Conservation (phyloP, 257 asterid species). For the Primulina tabacum region DNA sequence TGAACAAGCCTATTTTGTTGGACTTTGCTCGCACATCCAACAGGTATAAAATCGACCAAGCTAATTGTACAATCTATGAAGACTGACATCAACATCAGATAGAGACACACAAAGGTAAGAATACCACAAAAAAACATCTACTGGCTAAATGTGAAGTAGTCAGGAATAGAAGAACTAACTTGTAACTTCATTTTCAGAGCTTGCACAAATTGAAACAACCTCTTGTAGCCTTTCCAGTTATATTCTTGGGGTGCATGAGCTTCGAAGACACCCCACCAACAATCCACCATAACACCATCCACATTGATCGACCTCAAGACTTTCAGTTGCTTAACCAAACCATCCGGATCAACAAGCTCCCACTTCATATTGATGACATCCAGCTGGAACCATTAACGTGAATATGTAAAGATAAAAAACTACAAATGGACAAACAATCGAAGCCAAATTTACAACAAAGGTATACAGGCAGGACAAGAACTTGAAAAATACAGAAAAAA, state of each 20-base stretch:
- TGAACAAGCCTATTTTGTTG: too few species aligned
- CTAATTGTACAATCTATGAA: background rate
- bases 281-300: constrained; percentile 85
- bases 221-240: constrained; percentile 92
- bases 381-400: constrained; percentile 53
- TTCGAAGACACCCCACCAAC: constrained; percentile 99
- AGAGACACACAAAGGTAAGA: constrained; percentile 20
- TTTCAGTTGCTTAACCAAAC: constrained; percentile 76
- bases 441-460: constrained; percentile 20
- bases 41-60: background rate
- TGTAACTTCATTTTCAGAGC: constrained; percentile 81
- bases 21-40: too few species aligned
- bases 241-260: constrained; percentile 89
- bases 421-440: constrained; percentile 14
- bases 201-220: constrained; percentile 70
- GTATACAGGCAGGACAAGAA: constrained; percentile 20
- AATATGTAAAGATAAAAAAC: constrained; percentile 16
- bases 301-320: constrained; percentile 63
- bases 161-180: constrained; percentile 42
- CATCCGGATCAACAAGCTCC: constrained; percentile 86
- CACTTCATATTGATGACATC: constrained; percentile 84
- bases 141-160: constrained; percentile 16
- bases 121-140: constrained; percentile 3
- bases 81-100: constrained; percentile 16
- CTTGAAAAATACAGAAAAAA: constrained; percentile 15